phyloP scores from a whole-genome alignment of 2,329 filamentous ascomycete species.

The Pezicula radicicola region DNA sequence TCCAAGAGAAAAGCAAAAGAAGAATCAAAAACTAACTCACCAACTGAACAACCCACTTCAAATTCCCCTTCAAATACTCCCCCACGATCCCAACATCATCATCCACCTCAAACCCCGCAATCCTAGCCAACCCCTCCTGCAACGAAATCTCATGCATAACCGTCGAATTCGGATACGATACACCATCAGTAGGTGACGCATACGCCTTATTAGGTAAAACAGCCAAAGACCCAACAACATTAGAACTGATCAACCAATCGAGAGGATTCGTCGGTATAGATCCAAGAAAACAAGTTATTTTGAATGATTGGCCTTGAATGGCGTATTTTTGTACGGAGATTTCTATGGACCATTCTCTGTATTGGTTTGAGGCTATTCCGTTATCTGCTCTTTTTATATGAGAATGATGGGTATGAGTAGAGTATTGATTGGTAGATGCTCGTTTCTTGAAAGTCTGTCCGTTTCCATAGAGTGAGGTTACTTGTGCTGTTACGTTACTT shows the following conservation, averaged over 20 bases:
- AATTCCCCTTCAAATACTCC: slow-evolving; percentile 15
- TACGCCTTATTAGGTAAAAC: slow-evolving; percentile 19
- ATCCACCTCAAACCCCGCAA: slow-evolving; percentile 4
- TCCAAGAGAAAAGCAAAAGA: too few species aligned
- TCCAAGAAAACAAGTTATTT: slow-evolving; percentile 20
- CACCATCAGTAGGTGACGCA: neutral
- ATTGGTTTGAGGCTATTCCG: neutral
- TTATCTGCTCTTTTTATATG: neutral
- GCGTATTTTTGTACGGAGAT: slow-evolving; percentile 23
- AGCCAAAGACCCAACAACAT: slow-evolving; percentile 13
- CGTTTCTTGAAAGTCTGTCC: slow-evolving; percentile 3
- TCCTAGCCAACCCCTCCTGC: slow-evolving; percentile 5
- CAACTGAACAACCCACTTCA: slow-evolving; percentile 24
- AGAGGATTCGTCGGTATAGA: slow-evolving; percentile 15
- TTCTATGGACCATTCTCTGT: slow-evolving; percentile 17
- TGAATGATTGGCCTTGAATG: slow-evolving; percentile 18
- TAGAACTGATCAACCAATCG: slow-evolving; percentile 14
- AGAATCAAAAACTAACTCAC: slow-evolving; percentile 10
- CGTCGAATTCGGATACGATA: slow-evolving; percentile 6
- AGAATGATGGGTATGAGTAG: neutral
- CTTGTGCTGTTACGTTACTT: slow-evolving; percentile 57
- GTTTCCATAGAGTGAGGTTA: slow-evolving; percentile 46
- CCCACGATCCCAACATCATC: slow-evolving; percentile 8
- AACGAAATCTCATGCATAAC: slow-evolving; percentile 21
- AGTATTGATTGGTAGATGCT: too few species aligned